phyloP scores from a whole-genome alignment of 148 eudicot species.

The Fagopyrum tataricum region DNA sequence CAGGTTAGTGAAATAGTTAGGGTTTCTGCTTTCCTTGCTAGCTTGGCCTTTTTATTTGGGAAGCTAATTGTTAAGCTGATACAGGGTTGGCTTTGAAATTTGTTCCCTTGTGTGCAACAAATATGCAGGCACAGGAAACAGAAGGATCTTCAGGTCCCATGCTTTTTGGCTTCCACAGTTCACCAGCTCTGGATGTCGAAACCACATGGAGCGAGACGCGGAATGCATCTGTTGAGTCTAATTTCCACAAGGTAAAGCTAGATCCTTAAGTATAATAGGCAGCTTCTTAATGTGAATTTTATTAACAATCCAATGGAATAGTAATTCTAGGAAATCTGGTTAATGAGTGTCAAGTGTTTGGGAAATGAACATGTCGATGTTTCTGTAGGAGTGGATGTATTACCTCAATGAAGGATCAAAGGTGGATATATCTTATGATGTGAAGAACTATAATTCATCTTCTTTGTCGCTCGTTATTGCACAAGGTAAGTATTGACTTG shows the following conservation, averaged over 20 bases:
- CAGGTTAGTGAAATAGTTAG: slow-evolving; percentile 26
- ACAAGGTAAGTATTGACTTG: slow-evolving; percentile 25
- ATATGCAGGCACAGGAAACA: slow-evolving; percentile 35
- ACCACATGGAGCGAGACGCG: slow-evolving; percentile 39
- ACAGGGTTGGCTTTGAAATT: background rate
- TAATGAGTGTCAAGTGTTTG: background rate
- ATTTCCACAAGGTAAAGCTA: slow-evolving; percentile 29
- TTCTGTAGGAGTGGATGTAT: slow-evolving; percentile 47
- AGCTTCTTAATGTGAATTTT: background rate
- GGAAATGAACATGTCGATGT: background rate
- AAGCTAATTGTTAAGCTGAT: background rate
- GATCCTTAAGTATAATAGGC: background rate
- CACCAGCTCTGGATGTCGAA: slow-evolving; percentile 51
- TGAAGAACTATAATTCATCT: slow-evolving; percentile 28
- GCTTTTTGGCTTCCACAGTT: slow-evolving; percentile 56
- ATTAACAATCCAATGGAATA: background rate
- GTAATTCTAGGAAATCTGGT: background rate
- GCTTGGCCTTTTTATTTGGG: background rate
- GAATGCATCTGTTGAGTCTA: slow-evolving; percentile 24
- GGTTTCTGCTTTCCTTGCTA: slow-evolving; percentile 8
- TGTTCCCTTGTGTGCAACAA: background rate
- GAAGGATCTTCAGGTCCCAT: slow-evolving; percentile 32
- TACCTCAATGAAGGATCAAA: slow-evolving; percentile 46
- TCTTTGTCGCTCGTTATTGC: slow-evolving; percentile 38
- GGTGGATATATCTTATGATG: slow-evolving; percentile 34